Percentiles rank a stretch among this genome's conserved stretches.
Evolutionary conservation across 257 asterid species (phyloP).

Genomic region (Jasminum sambac): DNA sequence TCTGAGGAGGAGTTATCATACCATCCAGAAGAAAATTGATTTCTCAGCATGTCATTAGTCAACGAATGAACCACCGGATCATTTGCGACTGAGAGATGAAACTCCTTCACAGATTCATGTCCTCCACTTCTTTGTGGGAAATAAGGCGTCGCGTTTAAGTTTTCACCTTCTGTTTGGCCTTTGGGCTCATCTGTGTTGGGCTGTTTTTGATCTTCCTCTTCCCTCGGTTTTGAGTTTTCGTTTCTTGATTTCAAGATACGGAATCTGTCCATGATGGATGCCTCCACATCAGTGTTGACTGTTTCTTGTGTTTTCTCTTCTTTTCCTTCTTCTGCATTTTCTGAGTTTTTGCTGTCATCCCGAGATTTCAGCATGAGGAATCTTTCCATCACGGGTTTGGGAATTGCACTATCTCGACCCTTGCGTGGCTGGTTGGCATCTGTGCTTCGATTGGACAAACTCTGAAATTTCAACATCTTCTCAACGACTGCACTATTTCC

Average conservation of each 20-base stretch:
- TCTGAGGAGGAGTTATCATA: constrained; percentile 66
- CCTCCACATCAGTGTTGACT: constrained; percentile 35
- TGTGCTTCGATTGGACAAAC: constrained; percentile 19
- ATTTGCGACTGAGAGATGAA: constrained; percentile 32
- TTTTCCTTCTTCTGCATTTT: constrained; percentile 6
- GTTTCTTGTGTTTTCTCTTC: constrained; percentile 6
- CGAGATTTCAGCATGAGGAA: constrained; percentile 21
- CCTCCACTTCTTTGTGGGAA: constrained; percentile 31
- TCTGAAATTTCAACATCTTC: constrained; percentile 15
- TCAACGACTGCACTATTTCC: constrained; percentile 23
- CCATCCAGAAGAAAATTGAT: constrained; percentile 36
- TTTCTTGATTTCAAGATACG: constrained; percentile 49
- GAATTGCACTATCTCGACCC: background rate
- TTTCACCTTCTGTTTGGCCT: constrained; percentile 27
- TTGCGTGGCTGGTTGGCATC: background rate
- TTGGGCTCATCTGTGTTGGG: constrained; percentile 17
- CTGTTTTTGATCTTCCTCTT: constrained; percentile 12
- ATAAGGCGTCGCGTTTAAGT: constrained; percentile 29
- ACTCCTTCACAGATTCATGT: constrained; percentile 38
- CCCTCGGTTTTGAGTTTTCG: constrained; percentile 23
- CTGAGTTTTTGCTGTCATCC: constrained; percentile 13
- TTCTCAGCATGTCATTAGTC: constrained; percentile 25
- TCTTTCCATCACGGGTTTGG: constrained; percentile 24
- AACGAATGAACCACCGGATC: constrained; percentile 34
- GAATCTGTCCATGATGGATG: constrained; percentile 51